Base-by-base conservation (phyloP, 225 moss, liverwort and hornwort species). In the Sphagnum tenellum region DNA sequence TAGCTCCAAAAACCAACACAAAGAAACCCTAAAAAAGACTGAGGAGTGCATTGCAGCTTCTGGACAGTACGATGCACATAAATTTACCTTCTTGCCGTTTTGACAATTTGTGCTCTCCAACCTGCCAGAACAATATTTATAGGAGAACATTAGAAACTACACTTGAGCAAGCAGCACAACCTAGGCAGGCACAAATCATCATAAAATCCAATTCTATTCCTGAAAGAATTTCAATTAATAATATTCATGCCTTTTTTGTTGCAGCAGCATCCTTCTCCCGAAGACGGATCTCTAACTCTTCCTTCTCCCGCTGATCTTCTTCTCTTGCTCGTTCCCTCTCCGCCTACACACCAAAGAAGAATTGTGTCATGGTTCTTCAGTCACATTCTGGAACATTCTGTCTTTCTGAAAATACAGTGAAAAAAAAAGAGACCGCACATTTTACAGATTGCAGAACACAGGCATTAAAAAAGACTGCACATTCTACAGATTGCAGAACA, bases 241-340 rank as follows among this genome's bases (percentile, higher is more conserved):
- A 9, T 5, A 53, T 47, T 45, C 68, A 54, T 68, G 76, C 61
- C 66, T 73, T 76, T 65, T 62, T 82, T 9, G 83, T 83, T 53
- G 88, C 88, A 70, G 89, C 78, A 63, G 83, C 89, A 79, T 93
- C 90, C 73, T 85, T 98, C 64, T 86, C 80, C 68, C 89, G 79
- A 3, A 96, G 74, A 61, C 95, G 86, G 49, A 82, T 83, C 74
- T 88, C 90, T 54, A 90, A 82, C 45, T 86, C 92, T 75, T 92
- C 92, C 74, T 73, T 87, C 72, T 92, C 92, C 60, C 81, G 85
- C 67, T 86, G 75, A 80, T 98, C 92, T 59, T 82, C 76, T 74
- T 90, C 92, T 78, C 88, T 89, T 14, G 70, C 88, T 76, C 82
- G 76, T 76, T 98, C 92, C 67, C 75, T 84, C 60, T 81, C 90